Percentiles rank a stretch among this genome's conserved stretches.
Evolutionary conservation across 148 eudicot species (phyloP).

Genomic region (Oxyria digyna): DNA sequence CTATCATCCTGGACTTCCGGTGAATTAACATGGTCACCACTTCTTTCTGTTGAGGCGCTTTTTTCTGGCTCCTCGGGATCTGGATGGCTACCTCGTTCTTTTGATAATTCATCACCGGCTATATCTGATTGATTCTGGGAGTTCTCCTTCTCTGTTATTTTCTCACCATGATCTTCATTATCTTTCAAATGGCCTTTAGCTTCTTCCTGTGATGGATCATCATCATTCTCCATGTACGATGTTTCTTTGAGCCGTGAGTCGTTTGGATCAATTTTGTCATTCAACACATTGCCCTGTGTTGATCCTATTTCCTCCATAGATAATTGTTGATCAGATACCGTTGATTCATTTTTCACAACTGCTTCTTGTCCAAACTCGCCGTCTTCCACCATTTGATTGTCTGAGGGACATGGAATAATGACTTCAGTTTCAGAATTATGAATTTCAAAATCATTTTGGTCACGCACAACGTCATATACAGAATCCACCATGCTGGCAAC

Average conservation of each 20-base stretch:
- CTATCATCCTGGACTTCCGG: background rate
- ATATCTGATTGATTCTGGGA: constrained; percentile 8
- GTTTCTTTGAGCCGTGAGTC: constrained; percentile 9
- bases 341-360: constrained; percentile 9
- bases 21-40: background rate
- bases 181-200: constrained; percentile 9
- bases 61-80: constrained; percentile 8
- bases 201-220: constrained; percentile 8
- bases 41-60: constrained; percentile 3
- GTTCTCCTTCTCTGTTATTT: constrained; percentile 1
- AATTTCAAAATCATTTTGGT: constrained; percentile 10
- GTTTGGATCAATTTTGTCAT: constrained; percentile 12
- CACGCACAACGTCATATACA: background rate
- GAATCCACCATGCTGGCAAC: constrained; percentile 10
- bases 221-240: constrained; percentile 13
- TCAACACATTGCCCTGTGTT: constrained; percentile 7
- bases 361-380: constrained; percentile 4
- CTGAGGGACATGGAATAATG: constrained; percentile 2
- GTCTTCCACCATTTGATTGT: constrained; percentile 2
- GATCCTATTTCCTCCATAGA: constrained; percentile 1
- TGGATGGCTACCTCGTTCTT: constrained; percentile 6
- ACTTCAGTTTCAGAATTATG: constrained; percentile 9
- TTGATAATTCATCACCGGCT: constrained; percentile 10
- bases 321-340: constrained; percentile 13
- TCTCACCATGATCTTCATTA: background rate